These are phyloP conservation scores for Colletotrichum sp. DNA, from an alignment of 2,329 filamentous ascomycete species.

Conservation along the genomic window DNA sequence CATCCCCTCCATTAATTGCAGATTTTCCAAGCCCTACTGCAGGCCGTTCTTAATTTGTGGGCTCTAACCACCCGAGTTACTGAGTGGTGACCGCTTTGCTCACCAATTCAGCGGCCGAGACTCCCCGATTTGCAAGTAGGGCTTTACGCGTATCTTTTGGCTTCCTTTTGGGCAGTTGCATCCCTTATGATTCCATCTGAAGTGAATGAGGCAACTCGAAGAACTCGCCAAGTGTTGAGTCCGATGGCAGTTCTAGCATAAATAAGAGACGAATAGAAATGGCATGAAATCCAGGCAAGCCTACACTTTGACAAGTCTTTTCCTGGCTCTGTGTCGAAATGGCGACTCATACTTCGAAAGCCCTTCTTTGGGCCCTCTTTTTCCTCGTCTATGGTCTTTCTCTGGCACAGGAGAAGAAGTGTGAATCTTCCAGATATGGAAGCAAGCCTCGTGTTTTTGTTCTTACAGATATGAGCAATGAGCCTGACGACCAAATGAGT, in stretches of 20 bases:
- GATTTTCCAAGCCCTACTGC: background rate
- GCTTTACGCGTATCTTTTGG: background rate
- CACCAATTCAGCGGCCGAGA: background rate
- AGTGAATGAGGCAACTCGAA: background rate
- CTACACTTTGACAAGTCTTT: background rate
- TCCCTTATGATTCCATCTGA: background rate
- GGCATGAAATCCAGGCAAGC: background rate
- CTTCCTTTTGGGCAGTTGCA: background rate
- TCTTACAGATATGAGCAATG: conserved; percentile 48
- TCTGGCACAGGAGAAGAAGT: background rate
- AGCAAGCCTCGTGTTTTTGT: conserved; percentile 41
- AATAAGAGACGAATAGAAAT: background rate
- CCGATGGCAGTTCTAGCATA: background rate
- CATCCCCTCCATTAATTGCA: background rate
- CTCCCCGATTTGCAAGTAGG: background rate
- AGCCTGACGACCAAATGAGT: conserved; percentile 49
- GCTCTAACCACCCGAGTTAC: background rate
- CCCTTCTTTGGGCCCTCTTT: background rate
- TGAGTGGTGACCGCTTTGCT: background rate
- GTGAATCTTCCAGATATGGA: background rate
- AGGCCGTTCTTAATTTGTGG: background rate
- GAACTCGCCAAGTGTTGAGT: background rate
- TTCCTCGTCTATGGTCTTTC: background rate
- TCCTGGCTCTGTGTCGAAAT: background rate
- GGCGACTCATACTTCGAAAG: background rate